These are phyloP conservation scores for Rubroboletus pulcherrimus DNA, from an alignment of 768 basidiomycete genomes.

Conservation along the genomic window DNA sequence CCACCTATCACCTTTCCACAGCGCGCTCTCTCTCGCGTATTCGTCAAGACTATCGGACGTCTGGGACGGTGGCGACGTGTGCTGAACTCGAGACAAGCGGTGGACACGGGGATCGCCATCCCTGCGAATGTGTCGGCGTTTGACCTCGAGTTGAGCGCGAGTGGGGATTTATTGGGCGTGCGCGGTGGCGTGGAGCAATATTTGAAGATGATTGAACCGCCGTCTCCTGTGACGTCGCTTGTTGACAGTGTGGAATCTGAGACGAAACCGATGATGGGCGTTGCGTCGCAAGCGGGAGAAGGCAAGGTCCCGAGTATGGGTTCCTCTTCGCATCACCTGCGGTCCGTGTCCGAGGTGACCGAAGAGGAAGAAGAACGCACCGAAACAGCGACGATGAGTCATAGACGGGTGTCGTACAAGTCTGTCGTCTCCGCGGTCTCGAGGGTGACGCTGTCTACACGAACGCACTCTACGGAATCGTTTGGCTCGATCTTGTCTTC, in stretches of 20 bases:
- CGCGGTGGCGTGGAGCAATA: slow-evolving; percentile 66
- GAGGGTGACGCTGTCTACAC: slow-evolving; percentile 18
- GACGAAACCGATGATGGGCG: not conserved
- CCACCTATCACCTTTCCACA: slow-evolving; percentile 47
- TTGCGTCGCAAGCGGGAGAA: not conserved
- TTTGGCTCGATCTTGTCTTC: slow-evolving; percentile 33
- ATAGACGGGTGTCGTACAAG: slow-evolving; percentile 19
- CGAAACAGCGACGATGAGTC: slow-evolving; percentile 16
- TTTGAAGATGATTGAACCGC: slow-evolving; percentile 51
- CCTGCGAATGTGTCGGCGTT: slow-evolving; percentile 61
- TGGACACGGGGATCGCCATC: slow-evolving; percentile 35
- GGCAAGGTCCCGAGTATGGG: slow-evolving; percentile 3
- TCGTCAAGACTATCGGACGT: slow-evolving; percentile 79
- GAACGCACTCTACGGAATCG: slow-evolving; percentile 33
- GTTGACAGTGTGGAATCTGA: slow-evolving; percentile 1
- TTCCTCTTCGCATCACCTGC: slow-evolving; percentile 19
- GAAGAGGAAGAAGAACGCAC: slow-evolving; percentile 28
- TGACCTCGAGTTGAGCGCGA: slow-evolving; percentile 61
- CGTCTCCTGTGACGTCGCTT: slow-evolving; percentile 19
- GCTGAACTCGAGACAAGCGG: slow-evolving; percentile 45
- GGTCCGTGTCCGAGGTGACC: slow-evolving; percentile 30
- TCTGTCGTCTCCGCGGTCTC: slow-evolving; percentile 21
- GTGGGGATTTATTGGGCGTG: slow-evolving; percentile 56
- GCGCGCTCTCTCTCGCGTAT: slow-evolving; percentile 65
- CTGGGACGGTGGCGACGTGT: slow-evolving; percentile 82